phyloP scores from a whole-genome alignment of 148 eudicot genomes.

The Vaccinium macrocarpon region DNA sequence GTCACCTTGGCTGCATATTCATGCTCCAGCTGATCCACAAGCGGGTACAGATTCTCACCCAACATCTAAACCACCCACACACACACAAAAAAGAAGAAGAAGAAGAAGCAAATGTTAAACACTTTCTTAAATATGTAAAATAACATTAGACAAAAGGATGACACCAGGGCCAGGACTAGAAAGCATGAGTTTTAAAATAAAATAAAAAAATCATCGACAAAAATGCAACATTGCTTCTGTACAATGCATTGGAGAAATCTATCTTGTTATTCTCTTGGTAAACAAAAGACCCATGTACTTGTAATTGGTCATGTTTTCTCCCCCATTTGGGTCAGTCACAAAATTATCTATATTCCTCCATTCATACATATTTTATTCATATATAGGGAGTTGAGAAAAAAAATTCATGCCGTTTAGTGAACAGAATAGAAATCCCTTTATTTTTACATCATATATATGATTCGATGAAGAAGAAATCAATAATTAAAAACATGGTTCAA shows the following conservation, averaged over 20 bases:
- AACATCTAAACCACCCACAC: constrained; percentile 51
- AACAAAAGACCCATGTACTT: background rate
- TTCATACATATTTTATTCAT: background rate
- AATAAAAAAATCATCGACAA: background rate
- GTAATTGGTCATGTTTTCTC: background rate
- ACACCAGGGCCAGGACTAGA: background rate
- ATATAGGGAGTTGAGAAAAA: background rate
- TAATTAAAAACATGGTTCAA: background rate
- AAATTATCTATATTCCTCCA: background rate
- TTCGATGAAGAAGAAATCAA: background rate
- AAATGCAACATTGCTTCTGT: background rate
- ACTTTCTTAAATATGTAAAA: background rate
- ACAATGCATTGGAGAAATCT: background rate
- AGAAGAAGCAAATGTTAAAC: background rate
- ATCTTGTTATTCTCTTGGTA: background rate
- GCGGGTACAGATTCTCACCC: constrained; percentile 79
- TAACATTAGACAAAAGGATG: background rate
- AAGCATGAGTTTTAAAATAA: background rate
- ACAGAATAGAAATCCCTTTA: background rate
- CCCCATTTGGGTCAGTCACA: background rate
- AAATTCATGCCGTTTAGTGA: too few relatives aligned
- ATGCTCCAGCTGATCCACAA: constrained; percentile 79
- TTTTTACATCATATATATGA: background rate
- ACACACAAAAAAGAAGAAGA: background rate
- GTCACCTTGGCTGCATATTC: constrained; percentile 90